Evolutionary conservation across 306 rosid species (phyloP).

Genomic region (Ammopiptanthus mongolicus): DNA sequence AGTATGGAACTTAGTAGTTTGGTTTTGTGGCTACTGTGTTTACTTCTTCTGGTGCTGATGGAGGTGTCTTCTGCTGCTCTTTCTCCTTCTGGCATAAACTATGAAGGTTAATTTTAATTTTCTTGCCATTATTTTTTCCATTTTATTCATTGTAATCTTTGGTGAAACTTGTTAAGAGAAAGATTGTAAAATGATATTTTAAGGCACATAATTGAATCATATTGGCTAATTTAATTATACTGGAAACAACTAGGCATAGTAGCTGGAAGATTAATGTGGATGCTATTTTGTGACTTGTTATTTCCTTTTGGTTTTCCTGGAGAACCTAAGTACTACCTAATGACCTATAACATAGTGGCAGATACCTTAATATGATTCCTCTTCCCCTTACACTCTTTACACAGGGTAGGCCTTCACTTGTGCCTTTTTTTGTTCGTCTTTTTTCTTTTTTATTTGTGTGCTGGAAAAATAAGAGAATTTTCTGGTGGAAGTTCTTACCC

Average conservation of each 20-base stretch:
- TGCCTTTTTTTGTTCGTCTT: neutral
- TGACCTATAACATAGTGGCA: slow-evolving; percentile 1
- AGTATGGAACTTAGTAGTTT: slow-evolving; percentile 40
- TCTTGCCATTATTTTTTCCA: neutral
- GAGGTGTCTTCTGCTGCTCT: slow-evolving; percentile 71
- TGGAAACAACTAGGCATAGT: neutral
- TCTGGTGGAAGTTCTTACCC: slow-evolving; percentile 1
- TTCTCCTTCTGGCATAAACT: slow-evolving; percentile 95
- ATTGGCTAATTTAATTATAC: slow-evolving; percentile 14
- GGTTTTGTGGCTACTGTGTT: slow-evolving; percentile 45
- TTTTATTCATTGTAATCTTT: slow-evolving; percentile 1
- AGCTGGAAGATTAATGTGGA: slow-evolving; percentile 8
- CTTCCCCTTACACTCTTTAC: neutral
- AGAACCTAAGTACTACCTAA: slow-evolving; percentile 1
- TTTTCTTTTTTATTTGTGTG: neutral
- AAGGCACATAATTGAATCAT: neutral
- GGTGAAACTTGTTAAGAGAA: neutral
- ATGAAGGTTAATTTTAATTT: slow-evolving; percentile 60
- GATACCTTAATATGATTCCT: slow-evolving; percentile 8
- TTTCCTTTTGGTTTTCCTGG: neutral
- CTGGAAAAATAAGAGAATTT: neutral
- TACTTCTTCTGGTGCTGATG: slow-evolving; percentile 46
- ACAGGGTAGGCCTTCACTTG: neutral
- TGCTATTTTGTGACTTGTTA: neutral
- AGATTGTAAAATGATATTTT: slow-evolving; percentile 9